Conservation (phyloP, 768 basidiomycete genomes). For the Fomitopsis serialis region DNA sequence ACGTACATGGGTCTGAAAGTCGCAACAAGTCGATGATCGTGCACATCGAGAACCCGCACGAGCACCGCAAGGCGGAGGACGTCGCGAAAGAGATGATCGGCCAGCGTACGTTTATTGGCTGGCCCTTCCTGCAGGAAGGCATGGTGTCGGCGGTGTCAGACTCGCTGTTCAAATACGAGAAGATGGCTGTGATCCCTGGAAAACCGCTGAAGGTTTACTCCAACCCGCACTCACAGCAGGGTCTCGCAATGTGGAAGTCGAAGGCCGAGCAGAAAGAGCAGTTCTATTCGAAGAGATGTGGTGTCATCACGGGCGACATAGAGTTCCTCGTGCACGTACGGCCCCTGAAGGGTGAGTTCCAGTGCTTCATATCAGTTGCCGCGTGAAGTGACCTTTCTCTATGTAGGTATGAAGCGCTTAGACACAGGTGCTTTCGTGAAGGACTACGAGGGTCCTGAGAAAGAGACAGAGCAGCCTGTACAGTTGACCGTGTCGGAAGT, state of each 20-base stretch:
- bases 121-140: constrained; percentile 96
- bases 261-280: constrained; percentile 81
- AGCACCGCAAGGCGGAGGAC: constrained; percentile 60
- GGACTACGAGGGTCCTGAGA: constrained; percentile 82
- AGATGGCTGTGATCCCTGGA: constrained; percentile 48
- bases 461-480: constrained; percentile 80
- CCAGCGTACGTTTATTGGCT: constrained; percentile 71
- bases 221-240: constrained; percentile 69
- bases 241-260: constrained; percentile 69
- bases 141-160: constrained; percentile 85
- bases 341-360: constrained; percentile 77
- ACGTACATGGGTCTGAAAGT: constrained; percentile 87
- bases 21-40: constrained; percentile 93
- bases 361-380: background rate
- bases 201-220: constrained; percentile 50
- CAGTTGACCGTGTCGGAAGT: constrained; percentile 84
- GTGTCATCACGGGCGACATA: constrained; percentile 78
- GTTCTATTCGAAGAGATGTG: constrained; percentile 83
- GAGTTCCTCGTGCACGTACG: constrained; percentile 84
- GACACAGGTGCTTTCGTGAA: constrained; percentile 91
- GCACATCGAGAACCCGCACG: constrained; percentile 72
- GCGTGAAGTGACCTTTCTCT: background rate
- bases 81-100: constrained; percentile 75
- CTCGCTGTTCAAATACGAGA: constrained; percentile 81
- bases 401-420: constrained; percentile 77